Percentiles rank a stretch among this genome's conserved stretches.
Evolutionary conservation across 148 eudicot genomes (phyloP).

Genomic region (Arbutus unedo): DNA sequence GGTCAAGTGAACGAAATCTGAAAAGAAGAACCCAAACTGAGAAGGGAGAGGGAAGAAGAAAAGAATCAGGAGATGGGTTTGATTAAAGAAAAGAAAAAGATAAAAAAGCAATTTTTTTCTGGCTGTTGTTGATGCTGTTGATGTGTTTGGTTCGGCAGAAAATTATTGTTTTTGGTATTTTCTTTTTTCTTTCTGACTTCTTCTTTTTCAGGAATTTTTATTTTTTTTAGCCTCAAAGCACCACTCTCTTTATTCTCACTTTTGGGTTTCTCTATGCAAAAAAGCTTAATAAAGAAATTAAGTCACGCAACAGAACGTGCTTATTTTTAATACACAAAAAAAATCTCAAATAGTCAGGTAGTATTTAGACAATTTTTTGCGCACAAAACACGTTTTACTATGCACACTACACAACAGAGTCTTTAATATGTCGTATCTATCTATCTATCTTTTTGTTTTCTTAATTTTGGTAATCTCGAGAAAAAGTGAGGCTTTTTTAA

Average conservation of each 20-base stretch:
- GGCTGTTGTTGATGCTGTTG: slow-evolving; percentile 6
- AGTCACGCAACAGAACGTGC: no score
- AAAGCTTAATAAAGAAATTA: no score
- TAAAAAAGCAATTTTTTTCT: not conserved
- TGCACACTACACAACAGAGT: no score
- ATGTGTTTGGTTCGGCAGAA: not conserved
- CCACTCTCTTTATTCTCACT: not conserved
- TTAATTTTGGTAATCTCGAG: no score
- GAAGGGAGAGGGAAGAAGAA: not conserved
- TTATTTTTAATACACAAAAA: no score
- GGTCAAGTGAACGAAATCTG: slow-evolving; percentile 24
- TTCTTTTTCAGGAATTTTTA: not conserved
- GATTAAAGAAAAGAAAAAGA: not conserved
- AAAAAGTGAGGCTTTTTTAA: no score
- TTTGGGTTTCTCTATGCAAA: not conserved
- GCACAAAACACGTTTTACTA: no score
- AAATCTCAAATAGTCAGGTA: no score
- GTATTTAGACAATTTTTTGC: no score
- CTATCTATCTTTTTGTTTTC: no score
- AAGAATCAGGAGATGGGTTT: not conserved
- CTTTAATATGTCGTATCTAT: no score
- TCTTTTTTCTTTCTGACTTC: not conserved
- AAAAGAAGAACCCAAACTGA: not conserved
- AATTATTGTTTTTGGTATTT: not conserved
- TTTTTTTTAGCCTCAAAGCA: not conserved